Base-by-base conservation (phyloP, 2,329 filamentous ascomycete species). In the Fusarium armeniacum region DNA sequence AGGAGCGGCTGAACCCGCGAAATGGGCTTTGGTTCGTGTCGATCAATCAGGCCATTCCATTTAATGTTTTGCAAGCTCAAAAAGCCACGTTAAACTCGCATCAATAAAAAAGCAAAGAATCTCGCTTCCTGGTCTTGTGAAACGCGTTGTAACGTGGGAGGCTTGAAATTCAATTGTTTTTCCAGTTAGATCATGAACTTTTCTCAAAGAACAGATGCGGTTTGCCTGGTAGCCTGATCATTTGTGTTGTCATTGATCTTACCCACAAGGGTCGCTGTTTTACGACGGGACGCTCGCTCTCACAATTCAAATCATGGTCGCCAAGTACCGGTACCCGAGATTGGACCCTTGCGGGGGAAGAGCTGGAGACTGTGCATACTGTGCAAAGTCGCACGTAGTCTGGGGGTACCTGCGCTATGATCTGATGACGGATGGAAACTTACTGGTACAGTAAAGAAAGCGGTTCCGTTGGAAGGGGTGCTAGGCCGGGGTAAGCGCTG, bases 401-500 rank as follows among this genome's bases (percentile, higher is more conserved):
- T 8, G 24, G 13, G 43, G 40, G 60, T 69, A 66, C 28, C 45
- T 28, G 41, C 33, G 11, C 12, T n/a, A 24, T 30, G 33, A 36
- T 24, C 20, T 38, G 35, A 43, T 33, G 13, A 9, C 22, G n/a
- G 20, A 11, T 20, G 16, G 20, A 33, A 38, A 65, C 53, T 26
- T 54, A 8, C 4, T 5, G 28, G 11, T 44, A 38, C 44, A 54
- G 36, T 58, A 11, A 6, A 36, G 35, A 12, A 28, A n/a, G 50
- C 26, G 43, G 41, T 40, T 49, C 65, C 68, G 45, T 56, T 67
- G 51, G 20, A 36, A 50, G 36, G 41, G 50, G 50, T 49, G 54
- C 43, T 46, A 57, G 52, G 38, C 72, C 65, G 72, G 72, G 70
- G 71, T 72, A 73, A 50, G 70, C 62, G 72, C 72, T 73, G 72